Percentiles rank a stretch among this genome's conserved stretches.
These are phyloP conservation scores for Rheum nobile DNA, from an alignment of 148 eudicot genomes.

Conservation along the genomic window DNA sequence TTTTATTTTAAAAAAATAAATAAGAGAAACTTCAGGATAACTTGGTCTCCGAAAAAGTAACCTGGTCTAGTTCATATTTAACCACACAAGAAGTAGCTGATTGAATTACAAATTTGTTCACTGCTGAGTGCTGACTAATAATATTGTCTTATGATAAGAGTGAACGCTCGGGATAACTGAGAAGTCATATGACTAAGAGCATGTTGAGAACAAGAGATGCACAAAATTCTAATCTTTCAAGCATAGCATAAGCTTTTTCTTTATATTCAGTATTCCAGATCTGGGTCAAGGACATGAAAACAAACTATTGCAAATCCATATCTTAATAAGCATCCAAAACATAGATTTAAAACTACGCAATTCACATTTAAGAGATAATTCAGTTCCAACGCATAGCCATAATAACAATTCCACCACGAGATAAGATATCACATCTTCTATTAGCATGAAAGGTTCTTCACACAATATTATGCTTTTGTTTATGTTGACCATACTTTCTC, in stretches of 20 bases:
- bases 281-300: neutral
- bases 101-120: neutral
- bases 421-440: neutral
- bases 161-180: neutral
- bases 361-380: neutral
- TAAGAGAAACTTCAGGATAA: too few relatives aligned
- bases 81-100: neutral
- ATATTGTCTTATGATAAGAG: neutral
- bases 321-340: neutral
- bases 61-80: neutral
- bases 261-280: neutral
- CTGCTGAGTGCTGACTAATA: neutral
- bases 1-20: too few relatives aligned
- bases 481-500: neutral
- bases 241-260: neutral
- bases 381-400: neutral
- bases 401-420: neutral
- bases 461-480: neutral
- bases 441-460: neutral
- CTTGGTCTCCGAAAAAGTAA: too few relatives aligned
- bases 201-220: neutral
- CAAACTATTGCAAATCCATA: neutral
- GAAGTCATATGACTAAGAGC: neutral
- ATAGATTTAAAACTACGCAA: neutral
- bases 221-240: neutral